phyloP scores from a whole-genome alignment of 2,329 filamentous ascomycete species.

The Coniella vitis region DNA sequence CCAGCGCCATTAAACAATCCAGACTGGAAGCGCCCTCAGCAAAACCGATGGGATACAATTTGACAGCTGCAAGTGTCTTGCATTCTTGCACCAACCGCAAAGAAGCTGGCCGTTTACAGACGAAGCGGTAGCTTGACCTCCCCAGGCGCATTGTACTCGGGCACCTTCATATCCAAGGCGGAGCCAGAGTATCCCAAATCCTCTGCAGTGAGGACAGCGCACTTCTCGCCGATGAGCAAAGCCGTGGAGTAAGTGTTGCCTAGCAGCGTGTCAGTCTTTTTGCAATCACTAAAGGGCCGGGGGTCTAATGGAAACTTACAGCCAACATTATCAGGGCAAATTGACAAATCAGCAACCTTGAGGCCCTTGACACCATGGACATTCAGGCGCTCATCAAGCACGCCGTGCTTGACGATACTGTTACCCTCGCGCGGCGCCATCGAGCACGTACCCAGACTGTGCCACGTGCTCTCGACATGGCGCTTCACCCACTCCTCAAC shows the following conservation, averaged over 20 bases:
- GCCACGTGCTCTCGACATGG: conserved; percentile 73
- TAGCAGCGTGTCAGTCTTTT: neutral
- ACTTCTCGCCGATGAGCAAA: conserved; percentile 70
- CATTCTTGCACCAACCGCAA: too few species aligned
- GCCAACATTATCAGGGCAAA: conserved; percentile 74
- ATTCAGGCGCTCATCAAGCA: conserved; percentile 70
- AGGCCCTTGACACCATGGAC: conserved; percentile 71
- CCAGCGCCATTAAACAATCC: too few species aligned
- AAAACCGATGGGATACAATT: too few species aligned
- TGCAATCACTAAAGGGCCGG: conserved; percentile 31
- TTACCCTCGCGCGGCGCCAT: conserved; percentile 74
- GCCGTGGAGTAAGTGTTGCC: conserved; percentile 51
- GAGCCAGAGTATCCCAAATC: conserved; percentile 67
- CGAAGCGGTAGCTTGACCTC: conserved; percentile 35
- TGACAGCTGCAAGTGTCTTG: too few species aligned
- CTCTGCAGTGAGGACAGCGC: conserved; percentile 61
- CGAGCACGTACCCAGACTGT: conserved; percentile 60
- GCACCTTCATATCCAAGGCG: conserved; percentile 71
- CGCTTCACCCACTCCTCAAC: conserved; percentile 55
- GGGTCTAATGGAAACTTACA: conserved; percentile 43
- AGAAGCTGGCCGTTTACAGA: conserved; percentile 25
- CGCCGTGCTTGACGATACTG: conserved; percentile 73
- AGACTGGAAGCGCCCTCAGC: too few species aligned
- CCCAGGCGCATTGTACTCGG: conserved; percentile 52
- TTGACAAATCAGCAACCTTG: conserved; percentile 69